phyloP scores from a whole-genome alignment of 192 early-diverging fungal genomes.

The Endogone sp. region DNA sequence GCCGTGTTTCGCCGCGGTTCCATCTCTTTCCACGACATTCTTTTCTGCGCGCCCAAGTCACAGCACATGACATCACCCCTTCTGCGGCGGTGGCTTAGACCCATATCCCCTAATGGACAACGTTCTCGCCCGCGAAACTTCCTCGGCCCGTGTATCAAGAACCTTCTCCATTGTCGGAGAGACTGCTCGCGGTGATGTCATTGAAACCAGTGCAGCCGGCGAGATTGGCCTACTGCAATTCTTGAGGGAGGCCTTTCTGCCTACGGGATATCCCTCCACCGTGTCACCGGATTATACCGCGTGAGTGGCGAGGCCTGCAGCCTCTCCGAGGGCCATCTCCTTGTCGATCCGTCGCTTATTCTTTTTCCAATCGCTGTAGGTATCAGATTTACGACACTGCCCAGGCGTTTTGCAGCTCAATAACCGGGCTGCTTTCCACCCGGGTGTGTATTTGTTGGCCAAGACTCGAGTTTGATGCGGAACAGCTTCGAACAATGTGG shows the following conservation, averaged over 20 bases:
- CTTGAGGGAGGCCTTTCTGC: not conserved
- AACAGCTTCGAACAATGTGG: too few relatives aligned
- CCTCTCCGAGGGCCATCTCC: not conserved
- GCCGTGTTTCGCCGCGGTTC: not conserved
- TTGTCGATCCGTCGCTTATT: not conserved
- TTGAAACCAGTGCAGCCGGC: not conserved
- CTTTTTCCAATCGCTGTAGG: not conserved
- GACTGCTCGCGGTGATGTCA: not conserved
- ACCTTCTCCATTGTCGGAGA: not conserved
- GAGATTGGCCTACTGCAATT: not conserved
- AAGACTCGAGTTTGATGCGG: too few relatives aligned
- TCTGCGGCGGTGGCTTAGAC: not conserved
- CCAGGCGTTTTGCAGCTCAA: not conserved
- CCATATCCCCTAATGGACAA: not conserved
- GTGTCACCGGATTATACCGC: not conserved
- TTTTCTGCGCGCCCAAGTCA: too few relatives aligned
- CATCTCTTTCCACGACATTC: not conserved
- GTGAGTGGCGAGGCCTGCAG: not conserved
- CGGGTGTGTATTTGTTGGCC: not conserved
- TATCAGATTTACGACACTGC: not conserved
- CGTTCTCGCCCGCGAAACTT: not conserved
- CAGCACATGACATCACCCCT: not conserved
- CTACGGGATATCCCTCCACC: not conserved
- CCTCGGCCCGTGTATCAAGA: not conserved
- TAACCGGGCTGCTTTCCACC: not conserved